A percentile compares a stretch with the other conserved stretches of the same genome.
phyloP scores from a whole-genome alignment of 805 yeast genomes.

The Wickerhamomyces sydowiorum region DNA sequence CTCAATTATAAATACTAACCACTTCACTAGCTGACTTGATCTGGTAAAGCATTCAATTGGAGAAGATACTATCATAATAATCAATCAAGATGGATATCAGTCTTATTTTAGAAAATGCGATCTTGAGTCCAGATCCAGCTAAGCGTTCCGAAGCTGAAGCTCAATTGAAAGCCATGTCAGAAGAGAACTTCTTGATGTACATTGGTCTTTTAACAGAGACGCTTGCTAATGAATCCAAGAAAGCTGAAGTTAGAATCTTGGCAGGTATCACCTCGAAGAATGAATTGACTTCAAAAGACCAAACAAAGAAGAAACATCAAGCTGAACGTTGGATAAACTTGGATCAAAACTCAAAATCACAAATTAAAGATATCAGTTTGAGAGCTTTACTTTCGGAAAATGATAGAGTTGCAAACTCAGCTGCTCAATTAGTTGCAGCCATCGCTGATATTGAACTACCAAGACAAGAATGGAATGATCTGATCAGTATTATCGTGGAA shows the following conservation, averaged over 20 bases:
- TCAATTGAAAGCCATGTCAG: slow-evolving; percentile 64
- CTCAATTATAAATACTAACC: too few relatives aligned
- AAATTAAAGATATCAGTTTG: slow-evolving; percentile 63
- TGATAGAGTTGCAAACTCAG: slow-evolving; percentile 77
- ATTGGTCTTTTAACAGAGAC: slow-evolving; percentile 65
- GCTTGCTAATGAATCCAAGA: slow-evolving; percentile 56
- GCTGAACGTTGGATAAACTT: slow-evolving; percentile 71
- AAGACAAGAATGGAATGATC: slow-evolving; percentile 78
- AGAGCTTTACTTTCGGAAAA: slow-evolving; percentile 57
- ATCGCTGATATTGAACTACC: slow-evolving; percentile 96
- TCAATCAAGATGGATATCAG: slow-evolving; percentile 44
- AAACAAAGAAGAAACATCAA: slow-evolving; percentile 48
- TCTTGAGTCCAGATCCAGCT: slow-evolving; percentile 58
- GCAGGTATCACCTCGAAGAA: slow-evolving; percentile 88
- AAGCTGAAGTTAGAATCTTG: slow-evolving; percentile 81
- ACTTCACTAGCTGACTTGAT: too few relatives aligned
- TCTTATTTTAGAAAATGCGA: slow-evolving; percentile 71
- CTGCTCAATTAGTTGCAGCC: slow-evolving; percentile 94
- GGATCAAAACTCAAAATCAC: slow-evolving; percentile 46
- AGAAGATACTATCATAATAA: background rate
- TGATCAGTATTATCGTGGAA: slow-evolving; percentile 77
- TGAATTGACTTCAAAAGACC: slow-evolving; percentile 79
- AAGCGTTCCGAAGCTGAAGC: slow-evolving; percentile 74
- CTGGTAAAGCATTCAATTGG: slow-evolving; percentile 2
- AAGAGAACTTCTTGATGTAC: slow-evolving; percentile 71